Percentiles rank a stretch among this genome's conserved stretches.
Conservation (phyloP, 306 rosid genomes). For the Prinsepia uniflora region DNA sequence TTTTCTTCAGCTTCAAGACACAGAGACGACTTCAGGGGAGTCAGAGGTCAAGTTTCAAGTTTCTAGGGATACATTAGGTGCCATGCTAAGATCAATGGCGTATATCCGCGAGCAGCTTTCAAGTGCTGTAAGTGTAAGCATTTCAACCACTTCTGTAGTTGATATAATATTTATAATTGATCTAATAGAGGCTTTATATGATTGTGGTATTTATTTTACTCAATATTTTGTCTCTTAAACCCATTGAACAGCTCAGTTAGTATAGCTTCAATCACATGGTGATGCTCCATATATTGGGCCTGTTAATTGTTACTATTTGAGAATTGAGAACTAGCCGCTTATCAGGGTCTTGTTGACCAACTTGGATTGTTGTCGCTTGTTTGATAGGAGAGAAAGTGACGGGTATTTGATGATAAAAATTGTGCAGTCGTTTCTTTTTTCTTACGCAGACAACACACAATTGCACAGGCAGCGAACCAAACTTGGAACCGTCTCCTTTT, state of each 20-base stretch:
- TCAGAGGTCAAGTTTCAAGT: conserved; percentile 93
- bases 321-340: background rate
- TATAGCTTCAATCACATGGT: background rate
- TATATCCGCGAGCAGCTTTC: conserved; percentile 96
- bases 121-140: conserved; percentile 47
- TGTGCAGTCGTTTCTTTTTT: background rate
- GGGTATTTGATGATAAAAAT: background rate
- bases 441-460: background rate
- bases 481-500: background rate
- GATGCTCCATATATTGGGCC: background rate
- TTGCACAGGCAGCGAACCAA: background rate
- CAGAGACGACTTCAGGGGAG: conserved; percentile 77
- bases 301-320: background rate
- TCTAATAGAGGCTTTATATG: too few relatives aligned
- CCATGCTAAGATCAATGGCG: conserved; percentile 93
- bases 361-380: background rate
- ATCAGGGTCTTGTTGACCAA: background rate
- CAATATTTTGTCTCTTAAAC: background rate
- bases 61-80: conserved; percentile 82
- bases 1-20: conserved; percentile 66
- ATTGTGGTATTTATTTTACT: too few relatives aligned
- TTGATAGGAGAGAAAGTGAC: background rate
- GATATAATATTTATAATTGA: background rate
- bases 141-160: conserved; percentile 8
- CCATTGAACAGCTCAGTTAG: background rate